Conservation (phyloP, 169 alveolate genomes). For the Besnoitia besnoiti region DNA sequence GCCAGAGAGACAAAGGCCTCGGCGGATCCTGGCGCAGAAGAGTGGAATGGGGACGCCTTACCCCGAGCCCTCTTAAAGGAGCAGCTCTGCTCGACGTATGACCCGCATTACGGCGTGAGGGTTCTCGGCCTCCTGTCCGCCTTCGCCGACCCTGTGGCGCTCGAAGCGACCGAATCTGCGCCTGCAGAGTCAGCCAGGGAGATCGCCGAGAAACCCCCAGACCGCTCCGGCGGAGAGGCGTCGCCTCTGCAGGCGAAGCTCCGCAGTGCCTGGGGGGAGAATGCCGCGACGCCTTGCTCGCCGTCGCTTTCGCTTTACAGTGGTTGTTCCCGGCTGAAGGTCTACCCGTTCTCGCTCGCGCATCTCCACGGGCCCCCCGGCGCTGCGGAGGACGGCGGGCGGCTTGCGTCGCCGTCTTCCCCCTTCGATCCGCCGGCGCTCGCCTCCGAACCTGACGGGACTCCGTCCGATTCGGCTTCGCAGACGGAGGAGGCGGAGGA, state of each 20-base stretch:
- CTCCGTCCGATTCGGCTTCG: no score
- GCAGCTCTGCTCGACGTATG: background rate
- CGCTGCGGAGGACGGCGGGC: background rate
- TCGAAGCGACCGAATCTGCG: background rate
- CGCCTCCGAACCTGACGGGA: no score
- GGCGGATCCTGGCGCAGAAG: no score
- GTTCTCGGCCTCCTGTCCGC: background rate
- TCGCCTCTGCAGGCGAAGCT: background rate
- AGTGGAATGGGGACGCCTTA: no score
- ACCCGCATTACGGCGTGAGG: slow-evolving; percentile 8
- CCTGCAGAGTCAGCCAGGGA: background rate
- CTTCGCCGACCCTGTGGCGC: background rate
- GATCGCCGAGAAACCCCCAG: no score
- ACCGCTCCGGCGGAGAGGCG: background rate
- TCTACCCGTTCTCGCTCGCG: background rate
- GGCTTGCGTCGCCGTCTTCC: no score
- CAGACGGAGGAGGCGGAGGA: no score
- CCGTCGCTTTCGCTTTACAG: background rate
- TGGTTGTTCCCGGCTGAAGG: background rate
- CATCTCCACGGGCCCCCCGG: background rate
- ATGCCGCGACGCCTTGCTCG: no score
- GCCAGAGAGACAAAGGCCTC: no score
- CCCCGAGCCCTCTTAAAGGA: background rate
- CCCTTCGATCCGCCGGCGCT: no score
- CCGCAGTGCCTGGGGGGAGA: no score